A percentile compares a stretch with the other conserved stretches of the same genome.
phyloP scores from a whole-genome alignment of 2,329 filamentous ascomycete species.

The Gnomoniopsis sp. region DNA sequence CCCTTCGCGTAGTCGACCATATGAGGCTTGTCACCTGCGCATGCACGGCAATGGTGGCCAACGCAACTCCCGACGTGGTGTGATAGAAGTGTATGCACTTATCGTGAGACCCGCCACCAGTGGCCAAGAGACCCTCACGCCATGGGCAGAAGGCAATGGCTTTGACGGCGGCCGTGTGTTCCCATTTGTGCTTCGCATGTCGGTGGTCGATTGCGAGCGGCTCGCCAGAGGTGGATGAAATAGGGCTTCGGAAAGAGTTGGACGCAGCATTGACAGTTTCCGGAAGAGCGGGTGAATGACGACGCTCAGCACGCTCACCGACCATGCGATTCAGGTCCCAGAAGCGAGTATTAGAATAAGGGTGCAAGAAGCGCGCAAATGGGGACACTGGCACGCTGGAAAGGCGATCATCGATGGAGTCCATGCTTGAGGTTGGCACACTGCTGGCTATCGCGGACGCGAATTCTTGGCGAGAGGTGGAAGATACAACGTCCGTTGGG shows the following conservation, averaged over 20 bases:
- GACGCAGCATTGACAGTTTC: conserved; percentile 3
- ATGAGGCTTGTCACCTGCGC: conserved; percentile 92
- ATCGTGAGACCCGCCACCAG: conserved; percentile 90
- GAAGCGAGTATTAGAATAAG: conserved; percentile 11
- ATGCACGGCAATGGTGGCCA: conserved; percentile 88
- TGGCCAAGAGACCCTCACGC: conserved; percentile 82
- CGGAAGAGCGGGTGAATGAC: conserved; percentile 9
- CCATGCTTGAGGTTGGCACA: neutral
- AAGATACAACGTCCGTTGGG: neutral
- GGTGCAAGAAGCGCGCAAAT: conserved; percentile 12
- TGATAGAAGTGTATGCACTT: conserved; percentile 96
- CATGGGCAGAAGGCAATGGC: conserved; percentile 96
- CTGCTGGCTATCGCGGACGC: conserved; percentile 1
- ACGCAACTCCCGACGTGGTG: conserved; percentile 72
- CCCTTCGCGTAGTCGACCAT: conserved; percentile 80
- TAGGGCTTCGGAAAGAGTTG: conserved; percentile 11
- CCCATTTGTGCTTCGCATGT: conserved; percentile 67
- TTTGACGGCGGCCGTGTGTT: conserved; percentile 86
- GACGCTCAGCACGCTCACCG: conserved; percentile 6
- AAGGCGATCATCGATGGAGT: conserved; percentile 14
- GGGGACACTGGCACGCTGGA: neutral
- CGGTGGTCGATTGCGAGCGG: conserved; percentile 50
- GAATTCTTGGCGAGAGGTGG: conserved; percentile 1
- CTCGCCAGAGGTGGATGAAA: conserved; percentile 24
- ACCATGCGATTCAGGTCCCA: conserved; percentile 14